These are phyloP conservation scores for Aspergillus bridgeri DNA, from an alignment of 495 filamentous ascomycete genomes.

Conservation along the genomic window DNA sequence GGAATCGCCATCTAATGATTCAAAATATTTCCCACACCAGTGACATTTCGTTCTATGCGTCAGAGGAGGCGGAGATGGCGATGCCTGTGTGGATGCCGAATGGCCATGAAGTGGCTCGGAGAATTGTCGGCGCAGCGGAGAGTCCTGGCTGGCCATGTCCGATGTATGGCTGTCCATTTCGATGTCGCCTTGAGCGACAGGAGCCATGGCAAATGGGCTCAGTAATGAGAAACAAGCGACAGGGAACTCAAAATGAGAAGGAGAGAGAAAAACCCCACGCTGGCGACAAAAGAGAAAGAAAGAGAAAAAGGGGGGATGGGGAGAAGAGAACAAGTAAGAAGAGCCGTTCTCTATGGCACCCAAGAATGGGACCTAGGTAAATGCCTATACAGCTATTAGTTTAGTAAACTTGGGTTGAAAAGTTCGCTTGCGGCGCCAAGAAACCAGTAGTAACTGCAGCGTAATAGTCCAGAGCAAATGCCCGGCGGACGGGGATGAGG, in stretches of 20 bases:
- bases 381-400: constrained; percentile 33
- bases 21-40: constrained; percentile 39
- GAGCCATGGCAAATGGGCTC: constrained; percentile 29
- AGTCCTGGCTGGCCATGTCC: constrained; percentile 41
- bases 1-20: constrained; percentile 23
- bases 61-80: constrained; percentile 34
- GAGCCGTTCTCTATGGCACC: constrained; percentile 6
- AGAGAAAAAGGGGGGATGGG: constrained; percentile 6
- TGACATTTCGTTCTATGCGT: constrained; percentile 27
- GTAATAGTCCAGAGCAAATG: constrained; percentile 23
- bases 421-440: constrained; percentile 47
- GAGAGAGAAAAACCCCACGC: not conserved
- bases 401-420: constrained; percentile 18
- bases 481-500: constrained; percentile 11
- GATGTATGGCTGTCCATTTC: constrained; percentile 41
- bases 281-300: constrained; percentile 6
- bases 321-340: constrained; percentile 14
- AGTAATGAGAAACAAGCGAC: not conserved
- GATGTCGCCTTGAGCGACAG: constrained; percentile 33
- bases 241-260: not conserved
- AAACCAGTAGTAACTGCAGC: constrained; percentile 33
- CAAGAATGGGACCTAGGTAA: constrained; percentile 25
- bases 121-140: constrained; percentile 42
- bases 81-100: constrained; percentile 37
- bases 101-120: constrained; percentile 39